phyloP scores from a whole-genome alignment of 2,329 filamentous ascomycete genomes.

The Ophiostoma angusticollis region DNA sequence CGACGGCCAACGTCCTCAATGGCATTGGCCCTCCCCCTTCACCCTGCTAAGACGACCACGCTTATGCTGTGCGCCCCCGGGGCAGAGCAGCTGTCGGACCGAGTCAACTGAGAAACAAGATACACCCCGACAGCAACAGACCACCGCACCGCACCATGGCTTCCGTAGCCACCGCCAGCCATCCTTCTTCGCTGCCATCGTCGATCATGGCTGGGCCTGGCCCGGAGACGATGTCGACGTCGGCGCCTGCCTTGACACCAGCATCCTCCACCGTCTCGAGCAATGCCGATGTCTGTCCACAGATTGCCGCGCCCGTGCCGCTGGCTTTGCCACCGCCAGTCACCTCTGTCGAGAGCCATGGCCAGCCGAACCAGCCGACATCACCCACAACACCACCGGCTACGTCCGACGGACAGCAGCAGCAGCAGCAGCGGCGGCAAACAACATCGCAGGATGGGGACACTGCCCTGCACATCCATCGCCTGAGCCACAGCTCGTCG shows the following conservation, averaged over 20 bases:
- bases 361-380: not conserved
- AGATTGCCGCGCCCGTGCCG: too few relatives aligned
- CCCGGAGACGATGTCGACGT: not conserved
- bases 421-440: not conserved
- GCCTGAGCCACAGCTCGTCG: slow-evolving; percentile 40
- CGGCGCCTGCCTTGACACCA: not conserved
- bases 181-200: not conserved
- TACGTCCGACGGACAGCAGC: not conserved
- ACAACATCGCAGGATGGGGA: too few relatives aligned
- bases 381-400: not conserved
- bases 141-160: slow-evolving; percentile 6
- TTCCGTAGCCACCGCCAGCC: not conserved
- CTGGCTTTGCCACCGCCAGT: too few relatives aligned
- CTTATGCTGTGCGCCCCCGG: too few relatives aligned
- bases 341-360: too few relatives aligned
- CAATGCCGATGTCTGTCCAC: too few relatives aligned
- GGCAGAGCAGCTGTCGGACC: not conserved
- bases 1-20: not conserved
- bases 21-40: not conserved
- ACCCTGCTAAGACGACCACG: too few relatives aligned
- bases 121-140: too few relatives aligned
- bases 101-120: too few relatives aligned
- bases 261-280: too few relatives aligned
- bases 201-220: not conserved
- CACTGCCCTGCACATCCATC: slow-evolving; percentile 31